Evolutionary conservation across 192 early-diverging fungal genomes (phyloP).

Genomic region (Rhizoclosmatium sp.): DNA sequence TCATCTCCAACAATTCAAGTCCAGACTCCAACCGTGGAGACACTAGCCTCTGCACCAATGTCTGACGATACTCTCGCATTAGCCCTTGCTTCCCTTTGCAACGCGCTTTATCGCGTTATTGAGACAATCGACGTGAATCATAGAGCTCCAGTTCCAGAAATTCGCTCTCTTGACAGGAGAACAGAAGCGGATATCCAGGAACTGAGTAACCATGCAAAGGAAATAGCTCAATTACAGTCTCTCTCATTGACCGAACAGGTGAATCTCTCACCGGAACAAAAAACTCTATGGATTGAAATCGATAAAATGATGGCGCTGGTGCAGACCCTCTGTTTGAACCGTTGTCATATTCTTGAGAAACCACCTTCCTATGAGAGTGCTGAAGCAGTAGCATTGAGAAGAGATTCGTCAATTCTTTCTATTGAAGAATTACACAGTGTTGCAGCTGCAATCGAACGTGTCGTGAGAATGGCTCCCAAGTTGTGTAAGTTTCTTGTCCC

Average conservation of each 20-base stretch:
- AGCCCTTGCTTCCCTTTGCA: conserved; percentile 30
- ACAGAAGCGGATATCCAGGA: not conserved
- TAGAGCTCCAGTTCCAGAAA: not conserved
- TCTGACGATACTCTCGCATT: conserved; percentile 25
- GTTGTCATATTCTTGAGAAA: conserved; percentile 22
- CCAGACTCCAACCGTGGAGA: not conserved
- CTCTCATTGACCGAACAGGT: not conserved
- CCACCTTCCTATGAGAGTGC: conserved; percentile 30
- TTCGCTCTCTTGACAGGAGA: not conserved
- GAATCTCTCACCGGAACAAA: conserved; percentile 28
- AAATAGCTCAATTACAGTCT: conserved; percentile 3
- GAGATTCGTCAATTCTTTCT: not conserved
- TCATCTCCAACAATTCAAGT: not conserved
- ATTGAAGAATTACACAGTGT: conserved; percentile 30
- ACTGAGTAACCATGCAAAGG: not conserved
- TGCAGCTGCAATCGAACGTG: conserved; percentile 47
- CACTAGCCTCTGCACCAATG: conserved; percentile 3
- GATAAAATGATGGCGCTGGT: conserved; percentile 51
- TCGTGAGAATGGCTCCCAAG: conserved; percentile 44
- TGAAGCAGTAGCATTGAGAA: not conserved
- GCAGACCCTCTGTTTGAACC: conserved; percentile 35
- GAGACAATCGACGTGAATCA: not conserved
- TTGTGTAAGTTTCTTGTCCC: conserved; percentile 46
- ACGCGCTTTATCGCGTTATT: conserved; percentile 18
- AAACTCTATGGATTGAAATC: conserved; percentile 44